Percentiles rank a stretch among this genome's conserved stretches.
Conservation (phyloP, 2,329 filamentous ascomycete species). For the Drechslera avenae region DNA sequence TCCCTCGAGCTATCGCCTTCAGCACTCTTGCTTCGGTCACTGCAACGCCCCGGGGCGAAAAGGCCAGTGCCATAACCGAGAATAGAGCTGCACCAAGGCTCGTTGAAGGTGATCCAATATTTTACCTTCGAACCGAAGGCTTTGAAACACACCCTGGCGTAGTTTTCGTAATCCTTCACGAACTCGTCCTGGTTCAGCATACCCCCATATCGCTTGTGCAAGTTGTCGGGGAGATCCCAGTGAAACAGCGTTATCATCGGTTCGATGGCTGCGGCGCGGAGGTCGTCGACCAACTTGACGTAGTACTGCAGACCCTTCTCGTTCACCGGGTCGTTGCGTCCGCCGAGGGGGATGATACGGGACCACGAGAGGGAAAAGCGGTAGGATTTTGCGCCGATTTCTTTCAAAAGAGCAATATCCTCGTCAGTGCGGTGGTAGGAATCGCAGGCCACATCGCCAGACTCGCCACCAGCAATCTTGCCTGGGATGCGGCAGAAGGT, state of each 20-base stretch:
- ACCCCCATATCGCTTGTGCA: conserved; percentile 82
- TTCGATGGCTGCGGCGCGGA: conserved; percentile 75
- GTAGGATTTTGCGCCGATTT: conserved; percentile 74
- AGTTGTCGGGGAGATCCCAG: conserved; percentile 81
- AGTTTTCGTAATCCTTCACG: conserved; percentile 78
- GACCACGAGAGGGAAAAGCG: conserved; percentile 86
- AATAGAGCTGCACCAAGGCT: conserved; percentile 84
- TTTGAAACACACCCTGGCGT: conserved; percentile 76
- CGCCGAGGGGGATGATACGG: conserved; percentile 83
- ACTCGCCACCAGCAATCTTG: conserved; percentile 79
- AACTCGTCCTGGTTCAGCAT: conserved; percentile 82
- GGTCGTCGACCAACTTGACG: conserved; percentile 75
- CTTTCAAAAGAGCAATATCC: conserved; percentile 78
- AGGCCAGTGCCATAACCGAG: conserved; percentile 78
- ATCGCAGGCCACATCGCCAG: conserved; percentile 80
- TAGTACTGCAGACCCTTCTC: conserved; percentile 78
- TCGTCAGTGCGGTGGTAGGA: conserved; percentile 80
- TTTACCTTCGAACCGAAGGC: conserved; percentile 75
- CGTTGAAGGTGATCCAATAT: conserved; percentile 90
- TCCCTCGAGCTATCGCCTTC: conserved; percentile 77
- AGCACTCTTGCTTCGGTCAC: conserved; percentile 71
- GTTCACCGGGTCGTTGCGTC: conserved; percentile 81
- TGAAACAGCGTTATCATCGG: conserved; percentile 86
- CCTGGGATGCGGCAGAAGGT: conserved; percentile 80
- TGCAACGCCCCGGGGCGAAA: conserved; percentile 82